Evolutionary conservation across 768 basidiomycete species (phyloP).

Genomic region (Leucocoprinus birnbaumii): DNA sequence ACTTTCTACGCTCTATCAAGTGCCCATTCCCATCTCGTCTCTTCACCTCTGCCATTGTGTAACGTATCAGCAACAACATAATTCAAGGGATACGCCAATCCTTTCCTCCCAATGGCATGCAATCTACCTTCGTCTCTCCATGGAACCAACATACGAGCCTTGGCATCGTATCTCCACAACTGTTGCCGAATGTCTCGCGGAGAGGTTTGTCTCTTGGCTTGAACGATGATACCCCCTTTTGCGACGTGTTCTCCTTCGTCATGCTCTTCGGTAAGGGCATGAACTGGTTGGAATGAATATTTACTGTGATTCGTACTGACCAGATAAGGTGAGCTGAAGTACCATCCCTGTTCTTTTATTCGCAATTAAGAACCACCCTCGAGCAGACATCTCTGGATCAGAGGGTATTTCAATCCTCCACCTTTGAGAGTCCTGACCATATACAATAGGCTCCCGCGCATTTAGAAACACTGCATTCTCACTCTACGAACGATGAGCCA

Average conservation of each 20-base stretch:
- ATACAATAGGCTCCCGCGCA: too few relatives aligned
- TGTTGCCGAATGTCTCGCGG: background rate
- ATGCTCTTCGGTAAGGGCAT: too few relatives aligned
- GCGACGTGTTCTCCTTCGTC: too few relatives aligned
- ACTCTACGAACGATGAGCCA: too few relatives aligned
- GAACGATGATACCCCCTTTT: too few relatives aligned
- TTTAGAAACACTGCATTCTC: too few relatives aligned
- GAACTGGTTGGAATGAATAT: too few relatives aligned
- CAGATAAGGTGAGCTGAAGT: background rate
- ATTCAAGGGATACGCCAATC: background rate
- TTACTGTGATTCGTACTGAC: background rate
- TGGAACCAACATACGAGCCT: background rate
- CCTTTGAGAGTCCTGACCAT: too few relatives aligned
- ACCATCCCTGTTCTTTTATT: background rate
- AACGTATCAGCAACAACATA: background rate
- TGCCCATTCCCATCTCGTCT: background rate
- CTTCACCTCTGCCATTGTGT: background rate
- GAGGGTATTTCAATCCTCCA: too few relatives aligned
- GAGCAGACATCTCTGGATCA: too few relatives aligned
- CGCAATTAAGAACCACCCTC: too few relatives aligned
- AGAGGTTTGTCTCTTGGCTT: too few relatives aligned
- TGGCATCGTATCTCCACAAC: background rate
- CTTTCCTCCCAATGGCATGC: background rate
- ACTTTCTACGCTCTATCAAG: background rate
- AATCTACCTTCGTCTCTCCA: background rate